Evolutionary conservation across 371 early-diverging fungal genomes (phyloP).

Genomic region (Rhizopus sp.): DNA sequence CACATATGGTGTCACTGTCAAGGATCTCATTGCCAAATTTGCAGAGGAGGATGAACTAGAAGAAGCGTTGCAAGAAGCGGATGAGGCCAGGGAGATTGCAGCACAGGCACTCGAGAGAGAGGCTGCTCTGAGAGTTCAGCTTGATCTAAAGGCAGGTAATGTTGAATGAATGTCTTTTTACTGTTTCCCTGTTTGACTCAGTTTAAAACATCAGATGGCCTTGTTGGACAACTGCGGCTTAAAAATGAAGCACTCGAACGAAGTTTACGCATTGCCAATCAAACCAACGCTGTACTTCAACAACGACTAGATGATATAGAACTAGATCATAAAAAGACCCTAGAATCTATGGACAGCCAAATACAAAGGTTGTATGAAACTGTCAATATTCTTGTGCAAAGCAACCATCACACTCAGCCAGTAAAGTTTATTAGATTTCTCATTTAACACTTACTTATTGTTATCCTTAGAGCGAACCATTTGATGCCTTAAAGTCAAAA

Average conservation of each 20-base stretch:
- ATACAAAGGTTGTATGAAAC: slow-evolving; percentile 39
- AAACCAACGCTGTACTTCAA: slow-evolving; percentile 37
- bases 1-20: slow-evolving; percentile 66
- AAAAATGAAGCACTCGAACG: slow-evolving; percentile 35
- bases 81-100: slow-evolving; percentile 49
- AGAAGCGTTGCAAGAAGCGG: slow-evolving; percentile 67
- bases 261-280: slow-evolving; percentile 35
- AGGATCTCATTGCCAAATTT: slow-evolving; percentile 72
- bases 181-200: background rate
- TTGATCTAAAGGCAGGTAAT: slow-evolving; percentile 33
- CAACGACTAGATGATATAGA: slow-evolving; percentile 43
- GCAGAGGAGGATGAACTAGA: slow-evolving; percentile 80
- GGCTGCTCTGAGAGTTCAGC: slow-evolving; percentile 58
- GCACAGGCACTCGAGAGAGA: slow-evolving; percentile 37
- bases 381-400: slow-evolving; percentile 22
- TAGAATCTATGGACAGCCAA: slow-evolving; percentile 44
- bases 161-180: background rate
- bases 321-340: slow-evolving; percentile 36
- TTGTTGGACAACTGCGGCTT: slow-evolving; percentile 37
- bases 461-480: slow-evolving; percentile 13
- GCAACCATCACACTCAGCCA: slow-evolving; percentile 4
- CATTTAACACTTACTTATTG: background rate
- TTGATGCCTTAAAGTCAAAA: slow-evolving; percentile 18
- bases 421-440: slow-evolving; percentile 2
- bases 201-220: slow-evolving; percentile 27